Evolutionary conservation across 352 stramenopile genomes (phyloP).

Genomic region (Phytophthora foliorum): DNA sequence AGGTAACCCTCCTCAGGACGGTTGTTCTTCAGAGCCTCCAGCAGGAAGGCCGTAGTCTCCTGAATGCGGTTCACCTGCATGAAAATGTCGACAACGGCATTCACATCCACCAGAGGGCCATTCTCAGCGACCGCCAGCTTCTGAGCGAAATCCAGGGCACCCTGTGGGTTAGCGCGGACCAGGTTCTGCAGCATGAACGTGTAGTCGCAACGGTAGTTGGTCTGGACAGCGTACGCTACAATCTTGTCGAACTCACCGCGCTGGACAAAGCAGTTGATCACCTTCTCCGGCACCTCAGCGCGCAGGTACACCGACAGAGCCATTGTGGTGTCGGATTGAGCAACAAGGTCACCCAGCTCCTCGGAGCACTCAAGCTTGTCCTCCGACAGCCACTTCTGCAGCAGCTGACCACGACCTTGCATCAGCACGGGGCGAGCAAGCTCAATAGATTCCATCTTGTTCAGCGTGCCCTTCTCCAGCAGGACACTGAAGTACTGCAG

Average conservation of each 20-base stretch:
- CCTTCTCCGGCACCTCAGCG: conserved; percentile 98
- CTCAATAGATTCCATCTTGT: conserved; percentile 99
- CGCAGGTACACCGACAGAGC: conserved; percentile 98
- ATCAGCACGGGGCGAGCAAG: conserved; percentile 98
- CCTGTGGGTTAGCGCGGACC: conserved; percentile 98
- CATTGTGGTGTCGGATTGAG: conserved; percentile 97
- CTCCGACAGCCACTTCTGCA: conserved; percentile 99
- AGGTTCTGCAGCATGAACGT: conserved; percentile 99
- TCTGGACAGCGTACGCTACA: conserved; percentile 94
- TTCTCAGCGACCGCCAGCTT: conserved; percentile 97
- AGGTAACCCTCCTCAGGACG: conserved; percentile 98
- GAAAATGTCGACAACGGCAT: conserved; percentile 99
- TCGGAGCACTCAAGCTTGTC: conserved; percentile 99
- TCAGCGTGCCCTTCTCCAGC: conserved; percentile 98
- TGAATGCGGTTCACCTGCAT: conserved; percentile 99
- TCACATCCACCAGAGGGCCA: conserved; percentile 97
- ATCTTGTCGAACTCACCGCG: conserved; percentile 99
- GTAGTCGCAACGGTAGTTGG: conserved; percentile 99
- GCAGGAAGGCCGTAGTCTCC: conserved; percentile 99
- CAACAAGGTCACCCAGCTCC: conserved; percentile 97
- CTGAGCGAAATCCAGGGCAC: conserved; percentile 98
- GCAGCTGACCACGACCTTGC: conserved; percentile 96
- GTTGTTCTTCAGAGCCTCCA: conserved; percentile 99
- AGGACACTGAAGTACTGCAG: conserved; percentile 99
- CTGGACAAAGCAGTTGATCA: conserved; percentile 99